Conservation (phyloP, 495 filamentous ascomycete genomes). For the Tuber magnatum region DNA sequence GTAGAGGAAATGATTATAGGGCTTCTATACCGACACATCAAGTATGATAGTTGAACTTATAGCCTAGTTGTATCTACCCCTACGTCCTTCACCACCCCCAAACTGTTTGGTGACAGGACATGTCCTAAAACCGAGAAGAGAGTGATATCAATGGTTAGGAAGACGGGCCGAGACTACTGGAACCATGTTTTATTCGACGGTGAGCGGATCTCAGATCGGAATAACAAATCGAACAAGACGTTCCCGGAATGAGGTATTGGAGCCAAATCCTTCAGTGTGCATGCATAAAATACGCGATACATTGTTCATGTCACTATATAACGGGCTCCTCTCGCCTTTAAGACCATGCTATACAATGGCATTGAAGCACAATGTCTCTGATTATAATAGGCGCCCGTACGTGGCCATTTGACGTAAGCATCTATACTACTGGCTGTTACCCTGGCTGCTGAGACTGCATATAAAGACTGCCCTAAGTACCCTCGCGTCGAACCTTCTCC, state of each 20-base stretch:
- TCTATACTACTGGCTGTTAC: background rate
- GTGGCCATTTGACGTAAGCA: slow-evolving; percentile 3
- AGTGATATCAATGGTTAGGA: background rate
- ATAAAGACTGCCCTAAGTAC: background rate
- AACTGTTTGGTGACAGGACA: background rate
- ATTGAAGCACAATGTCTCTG: background rate
- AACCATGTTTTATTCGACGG: background rate
- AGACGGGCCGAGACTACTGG: background rate
- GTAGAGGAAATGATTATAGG: background rate
- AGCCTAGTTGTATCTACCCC: background rate
- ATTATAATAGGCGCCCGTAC: background rate
- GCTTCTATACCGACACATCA: background rate
- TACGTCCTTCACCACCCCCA: background rate
- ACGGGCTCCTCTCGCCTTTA: background rate
- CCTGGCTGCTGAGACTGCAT: background rate
- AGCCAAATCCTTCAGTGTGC: background rate
- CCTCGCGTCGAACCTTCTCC: background rate
- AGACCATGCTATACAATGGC: background rate
- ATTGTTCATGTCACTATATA: background rate
- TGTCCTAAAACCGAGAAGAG: background rate
- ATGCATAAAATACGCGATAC: background rate
- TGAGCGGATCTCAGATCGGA: background rate
- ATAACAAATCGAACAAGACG: background rate
- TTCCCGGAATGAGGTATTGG: background rate
- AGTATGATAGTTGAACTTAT: background rate